These are phyloP conservation scores for Trichoderma parareesei DNA, from an alignment of 495 filamentous ascomycete genomes.

Conservation along the genomic window DNA sequence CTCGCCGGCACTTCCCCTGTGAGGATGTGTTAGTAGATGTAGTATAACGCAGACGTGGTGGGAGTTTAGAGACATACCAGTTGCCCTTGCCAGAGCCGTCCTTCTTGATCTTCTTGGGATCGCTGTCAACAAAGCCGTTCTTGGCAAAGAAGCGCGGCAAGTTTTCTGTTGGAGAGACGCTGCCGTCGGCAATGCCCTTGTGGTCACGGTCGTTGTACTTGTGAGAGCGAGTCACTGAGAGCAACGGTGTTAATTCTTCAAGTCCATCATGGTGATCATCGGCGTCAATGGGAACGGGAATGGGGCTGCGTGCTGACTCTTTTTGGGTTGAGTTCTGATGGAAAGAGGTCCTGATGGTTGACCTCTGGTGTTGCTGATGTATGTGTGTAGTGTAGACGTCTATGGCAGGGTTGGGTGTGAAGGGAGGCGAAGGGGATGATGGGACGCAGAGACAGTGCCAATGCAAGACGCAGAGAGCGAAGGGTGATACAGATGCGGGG, in stretches of 20 bases:
- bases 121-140: slow-evolving; percentile 66
- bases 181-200: slow-evolving; percentile 54
- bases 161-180: slow-evolving; percentile 55
- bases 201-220: slow-evolving; percentile 88
- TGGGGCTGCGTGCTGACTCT: slow-evolving; percentile 1
- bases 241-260: slow-evolving; percentile 14
- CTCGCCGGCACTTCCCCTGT: slow-evolving; percentile 74
- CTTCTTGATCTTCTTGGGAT: slow-evolving; percentile 95
- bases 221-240: slow-evolving; percentile 88
- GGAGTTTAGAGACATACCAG: slow-evolving; percentile 53
- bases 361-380: background rate
- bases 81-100: slow-evolving; percentile 88
- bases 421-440: slow-evolving; percentile 4
- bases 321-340: background rate
- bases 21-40: background rate
- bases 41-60: no score
- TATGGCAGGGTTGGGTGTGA: background rate
- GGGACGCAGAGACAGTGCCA: background rate
- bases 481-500: slow-evolving; percentile 2
- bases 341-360: background rate
- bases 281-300: slow-evolving; percentile 1
- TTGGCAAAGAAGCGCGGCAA: slow-evolving; percentile 91
- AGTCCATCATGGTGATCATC: background rate
- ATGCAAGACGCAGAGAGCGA: background rate
- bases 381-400: background rate